Evolutionary conservation across 371 early-diverging fungal genomes (phyloP).

Genomic region (Dinochytrium kinnereticum): DNA sequence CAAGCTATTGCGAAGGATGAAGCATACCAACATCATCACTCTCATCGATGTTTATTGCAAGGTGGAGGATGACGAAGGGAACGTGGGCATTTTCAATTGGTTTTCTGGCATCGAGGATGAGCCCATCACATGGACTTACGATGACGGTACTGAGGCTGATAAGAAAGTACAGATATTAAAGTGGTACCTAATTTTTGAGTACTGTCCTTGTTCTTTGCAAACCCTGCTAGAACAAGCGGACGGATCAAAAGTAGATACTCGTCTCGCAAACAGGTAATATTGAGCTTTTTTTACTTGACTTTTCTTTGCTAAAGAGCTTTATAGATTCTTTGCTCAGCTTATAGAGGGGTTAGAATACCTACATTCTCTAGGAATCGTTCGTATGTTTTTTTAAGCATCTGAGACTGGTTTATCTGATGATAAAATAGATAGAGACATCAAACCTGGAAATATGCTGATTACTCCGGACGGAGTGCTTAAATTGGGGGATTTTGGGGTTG

Average conservation of each 20-base stretch:
- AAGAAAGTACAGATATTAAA: slow-evolving; percentile 51
- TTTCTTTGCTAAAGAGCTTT: background rate
- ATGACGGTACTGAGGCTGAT: slow-evolving; percentile 49
- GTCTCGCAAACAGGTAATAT: slow-evolving; percentile 44
- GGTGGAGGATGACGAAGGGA: slow-evolving; percentile 61
- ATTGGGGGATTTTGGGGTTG: slow-evolving; percentile 63
- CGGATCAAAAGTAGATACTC: slow-evolving; percentile 33
- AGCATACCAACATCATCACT: slow-evolving; percentile 54
- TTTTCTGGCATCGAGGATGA: slow-evolving; percentile 56
- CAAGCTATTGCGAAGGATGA: slow-evolving; percentile 58
- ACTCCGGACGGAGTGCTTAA: slow-evolving; percentile 61
- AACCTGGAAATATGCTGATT: slow-evolving; percentile 74
- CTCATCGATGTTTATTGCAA: slow-evolving; percentile 67
- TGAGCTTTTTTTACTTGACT: background rate
- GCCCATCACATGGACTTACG: slow-evolving; percentile 55
- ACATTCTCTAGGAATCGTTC: slow-evolving; percentile 61
- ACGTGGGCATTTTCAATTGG: slow-evolving; percentile 57
- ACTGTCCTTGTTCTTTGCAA: slow-evolving; percentile 58
- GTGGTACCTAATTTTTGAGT: slow-evolving; percentile 62
- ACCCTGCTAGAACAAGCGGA: slow-evolving; percentile 51
- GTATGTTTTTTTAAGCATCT: slow-evolving; percentile 49
- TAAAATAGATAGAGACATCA: slow-evolving; percentile 70
- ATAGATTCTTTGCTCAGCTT: slow-evolving; percentile 57
- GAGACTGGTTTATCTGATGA: background rate
- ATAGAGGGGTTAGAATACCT: slow-evolving; percentile 58